Percentiles rank a stretch among this genome's conserved stretches.
phyloP scores from a whole-genome alignment of 1,284 basidiomycete species.

The Cryptococcus sp. region DNA sequence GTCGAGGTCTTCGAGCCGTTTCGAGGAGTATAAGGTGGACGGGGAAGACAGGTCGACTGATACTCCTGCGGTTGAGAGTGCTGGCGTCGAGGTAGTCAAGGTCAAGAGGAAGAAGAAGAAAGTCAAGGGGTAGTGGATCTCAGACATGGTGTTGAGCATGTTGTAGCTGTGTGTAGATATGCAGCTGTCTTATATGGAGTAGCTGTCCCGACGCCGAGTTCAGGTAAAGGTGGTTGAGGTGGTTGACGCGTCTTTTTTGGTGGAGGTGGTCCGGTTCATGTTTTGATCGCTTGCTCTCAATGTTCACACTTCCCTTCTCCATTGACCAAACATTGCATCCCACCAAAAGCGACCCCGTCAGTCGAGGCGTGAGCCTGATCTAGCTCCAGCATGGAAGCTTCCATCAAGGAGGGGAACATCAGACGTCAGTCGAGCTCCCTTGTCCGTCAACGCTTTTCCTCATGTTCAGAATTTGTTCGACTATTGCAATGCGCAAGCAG shows the following conservation, averaged over 20 bases:
- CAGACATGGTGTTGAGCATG: not conserved
- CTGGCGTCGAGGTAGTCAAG: slow-evolving; percentile 36
- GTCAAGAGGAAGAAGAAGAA: slow-evolving; percentile 45
- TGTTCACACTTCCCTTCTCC: too few species aligned
- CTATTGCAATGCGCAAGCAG: slow-evolving; percentile 43
- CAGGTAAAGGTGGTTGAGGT: too few species aligned
- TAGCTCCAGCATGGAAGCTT: slow-evolving; percentile 33
- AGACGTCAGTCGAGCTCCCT: slow-evolving; percentile 25
- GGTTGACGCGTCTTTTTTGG: too few species aligned
- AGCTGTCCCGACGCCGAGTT: too few species aligned
- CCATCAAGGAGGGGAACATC: slow-evolving; percentile 30
- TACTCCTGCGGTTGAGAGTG: slow-evolving; percentile 15
- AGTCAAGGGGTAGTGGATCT: slow-evolving; percentile 9
- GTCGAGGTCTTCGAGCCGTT: slow-evolving; percentile 35
- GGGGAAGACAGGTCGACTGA: slow-evolving; percentile 7
- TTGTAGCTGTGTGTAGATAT: too few species aligned
- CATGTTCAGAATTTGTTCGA: slow-evolving; percentile 37
- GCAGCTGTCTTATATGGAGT: too few species aligned
- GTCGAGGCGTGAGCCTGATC: too few species aligned
- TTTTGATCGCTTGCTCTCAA: too few species aligned
- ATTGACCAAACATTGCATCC: too few species aligned
- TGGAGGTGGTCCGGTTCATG: too few species aligned
- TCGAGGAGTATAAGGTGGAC: slow-evolving; percentile 57
- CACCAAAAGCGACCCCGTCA: too few species aligned
- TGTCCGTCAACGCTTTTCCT: not conserved